Evolutionary conservation across 179 eudicot genomes (phyloP), one percentile per base, ranked within the genome.

Genomic region (Dionaea muscipula): DNA sequence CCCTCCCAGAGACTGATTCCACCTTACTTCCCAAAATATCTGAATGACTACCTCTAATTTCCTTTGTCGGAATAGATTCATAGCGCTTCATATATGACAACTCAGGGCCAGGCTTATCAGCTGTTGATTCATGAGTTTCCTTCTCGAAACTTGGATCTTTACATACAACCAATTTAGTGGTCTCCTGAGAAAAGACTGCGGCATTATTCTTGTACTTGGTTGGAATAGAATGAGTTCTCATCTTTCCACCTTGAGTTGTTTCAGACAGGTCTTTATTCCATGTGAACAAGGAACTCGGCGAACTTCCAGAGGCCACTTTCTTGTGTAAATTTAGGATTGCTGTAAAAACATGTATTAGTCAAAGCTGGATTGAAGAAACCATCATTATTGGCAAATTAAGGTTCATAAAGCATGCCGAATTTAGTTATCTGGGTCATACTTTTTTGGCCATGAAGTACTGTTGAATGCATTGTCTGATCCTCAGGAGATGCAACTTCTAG

Each of bases 281-380:
- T 50, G 69, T 65, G 55, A 20, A 60, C n/a, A 58, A 53, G 40
- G 79, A 65, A 15, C 51, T 17, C 27, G 80, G 61, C 28, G 70
- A 45, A 56, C 55, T 39, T 45, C 56, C 75, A 57, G 74, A 57
- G 22, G 60, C 61, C 53, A 43, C 47, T 58, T 73, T 76, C 56
- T 60, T 67, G 55, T 53, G 44, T 37, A 50, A 53, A 38, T 62
- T 82, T 60, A 47, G 53, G 48, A 59, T 17, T 46, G 73, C 98
- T 86, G 80, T 45, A 60, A 26, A 63, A 60, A 57, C 58, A 67
- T 39, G 24, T 21, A 55, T 4, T 28, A 26, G 35, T 26, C 26
- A 65, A 31, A 22, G 37, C 24, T 8, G 16, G 22, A 15, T 31
- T 20, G 25, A 7, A 46, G 21, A 47, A 35, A 26, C 36, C 55